phyloP scores from a whole-genome alignment of 2,329 filamentous ascomycete species.

The Helminthosporium solani region DNA sequence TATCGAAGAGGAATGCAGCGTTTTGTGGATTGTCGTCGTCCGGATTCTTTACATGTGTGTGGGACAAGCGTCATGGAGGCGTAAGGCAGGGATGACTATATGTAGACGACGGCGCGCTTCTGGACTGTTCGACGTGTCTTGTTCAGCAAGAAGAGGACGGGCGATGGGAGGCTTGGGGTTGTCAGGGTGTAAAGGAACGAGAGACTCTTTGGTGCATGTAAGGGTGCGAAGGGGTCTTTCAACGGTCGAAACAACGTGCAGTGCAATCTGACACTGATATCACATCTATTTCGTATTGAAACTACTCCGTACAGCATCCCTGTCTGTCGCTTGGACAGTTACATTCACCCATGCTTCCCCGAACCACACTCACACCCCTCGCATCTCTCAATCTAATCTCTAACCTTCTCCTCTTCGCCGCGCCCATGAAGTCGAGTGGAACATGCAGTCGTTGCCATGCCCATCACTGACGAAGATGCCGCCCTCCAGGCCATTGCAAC shows the following conservation, averaged over 20 bases:
- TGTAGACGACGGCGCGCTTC: slow-evolving; percentile 13
- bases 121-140: slow-evolving; percentile 9
- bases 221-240: not conserved
- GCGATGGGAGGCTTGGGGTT: no score
- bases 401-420: no score
- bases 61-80: slow-evolving; percentile 32
- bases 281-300: no score
- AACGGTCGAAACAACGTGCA: slow-evolving; percentile 3
- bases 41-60: slow-evolving; percentile 28
- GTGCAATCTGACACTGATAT: no score
- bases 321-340: no score
- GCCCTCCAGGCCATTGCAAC: slow-evolving; percentile 42
- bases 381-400: not conserved
- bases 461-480: slow-evolving; percentile 45
- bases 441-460: slow-evolving; percentile 31
- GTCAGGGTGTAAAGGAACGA: no score
- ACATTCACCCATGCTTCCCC: not conserved
- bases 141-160: no score
- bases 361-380: not conserved
- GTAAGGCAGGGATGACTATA: slow-evolving; percentile 7
- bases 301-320: no score
- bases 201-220: slow-evolving; percentile 10
- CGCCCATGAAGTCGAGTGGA: slow-evolving; percentile 6
- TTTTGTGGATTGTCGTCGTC: slow-evolving; percentile 10
- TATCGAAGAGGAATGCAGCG: slow-evolving; percentile 5